These are phyloP conservation scores for Chenopodium quinoa DNA, from an alignment of 148 eudicot genomes.

Conservation along the genomic window DNA sequence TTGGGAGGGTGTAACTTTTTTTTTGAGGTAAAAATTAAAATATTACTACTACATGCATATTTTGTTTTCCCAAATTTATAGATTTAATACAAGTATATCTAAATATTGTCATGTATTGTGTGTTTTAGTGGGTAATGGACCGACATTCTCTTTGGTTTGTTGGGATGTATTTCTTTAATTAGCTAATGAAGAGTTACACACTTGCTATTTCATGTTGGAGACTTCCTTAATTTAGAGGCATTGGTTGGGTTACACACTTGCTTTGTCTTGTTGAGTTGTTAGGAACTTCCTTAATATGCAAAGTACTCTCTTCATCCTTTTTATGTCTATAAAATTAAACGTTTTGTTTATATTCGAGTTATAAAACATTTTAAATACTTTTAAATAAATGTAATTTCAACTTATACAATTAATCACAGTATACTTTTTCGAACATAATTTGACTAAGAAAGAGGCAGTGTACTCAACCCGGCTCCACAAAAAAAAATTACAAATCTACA, in stretches of 20 bases:
- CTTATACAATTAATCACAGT: too few species aligned
- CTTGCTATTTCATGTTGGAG: neutral
- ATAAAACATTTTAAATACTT: too few species aligned
- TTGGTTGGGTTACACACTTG: neutral
- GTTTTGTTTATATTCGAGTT: too few species aligned
- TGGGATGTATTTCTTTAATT: neutral
- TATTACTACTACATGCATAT: neutral
- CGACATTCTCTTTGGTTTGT: conserved; percentile 13
- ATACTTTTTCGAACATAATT: too few species aligned
- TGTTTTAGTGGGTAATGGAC: conserved; percentile 12
- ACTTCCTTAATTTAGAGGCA: neutral
- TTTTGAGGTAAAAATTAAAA: too few species aligned
- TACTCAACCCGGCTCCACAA: too few species aligned
- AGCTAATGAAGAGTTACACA: neutral
- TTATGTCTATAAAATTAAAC: too few species aligned
- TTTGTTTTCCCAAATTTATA: neutral
- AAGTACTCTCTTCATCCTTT: too few species aligned
- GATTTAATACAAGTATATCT: neutral
- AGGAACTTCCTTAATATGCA: neutral
- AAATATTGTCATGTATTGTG: neutral
- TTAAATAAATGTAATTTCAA: too few species aligned
- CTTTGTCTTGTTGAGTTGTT: neutral
- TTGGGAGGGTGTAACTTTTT: neutral
- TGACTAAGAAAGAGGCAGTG: too few species aligned
- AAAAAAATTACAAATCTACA: too few species aligned